A percentile compares a stretch with the other conserved stretches of the same genome.
phyloP scores from a whole-genome alignment of 345 rosid species.

The Aurinia saxatilis region DNA sequence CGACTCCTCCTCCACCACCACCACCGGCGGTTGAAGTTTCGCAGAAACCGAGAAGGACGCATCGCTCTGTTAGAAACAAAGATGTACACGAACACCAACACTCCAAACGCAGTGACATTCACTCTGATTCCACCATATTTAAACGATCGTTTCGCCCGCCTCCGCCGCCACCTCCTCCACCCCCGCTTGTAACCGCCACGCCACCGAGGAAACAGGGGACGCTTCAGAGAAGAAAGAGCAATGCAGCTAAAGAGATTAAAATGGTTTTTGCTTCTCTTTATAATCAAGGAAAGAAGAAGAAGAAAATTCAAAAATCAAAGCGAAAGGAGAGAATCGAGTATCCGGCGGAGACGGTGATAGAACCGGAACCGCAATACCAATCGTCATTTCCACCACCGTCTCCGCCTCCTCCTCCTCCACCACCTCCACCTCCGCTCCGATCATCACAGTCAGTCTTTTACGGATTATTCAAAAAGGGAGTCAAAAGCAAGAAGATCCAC shows the following conservation, averaged over 20 bases:
- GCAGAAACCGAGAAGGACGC: conserved; percentile 31
- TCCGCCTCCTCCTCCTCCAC: conserved; percentile 65
- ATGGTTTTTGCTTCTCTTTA: conserved; percentile 54
- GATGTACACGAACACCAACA: conserved; percentile 24
- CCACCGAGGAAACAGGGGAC: conserved; percentile 30
- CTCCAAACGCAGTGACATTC: conserved; percentile 11
- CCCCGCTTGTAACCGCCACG: conserved; percentile 31
- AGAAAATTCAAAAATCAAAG: conserved; percentile 40
- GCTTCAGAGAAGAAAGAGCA: conserved; percentile 51
- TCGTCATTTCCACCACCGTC: conserved; percentile 34
- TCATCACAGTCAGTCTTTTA: conserved; percentile 59
- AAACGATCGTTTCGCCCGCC: conserved; percentile 15
- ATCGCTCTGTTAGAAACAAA: conserved; percentile 32
- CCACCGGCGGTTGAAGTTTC: conserved; percentile 19
- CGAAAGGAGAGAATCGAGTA: conserved; percentile 22
- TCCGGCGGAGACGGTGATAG: background rate
- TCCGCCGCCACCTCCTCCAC: conserved; percentile 31
- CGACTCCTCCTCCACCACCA: conserved; percentile 34
- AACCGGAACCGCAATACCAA: conserved; percentile 14
- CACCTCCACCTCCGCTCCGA: conserved; percentile 57
- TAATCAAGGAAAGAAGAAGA: conserved; percentile 55
- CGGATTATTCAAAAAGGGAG: conserved; percentile 50
- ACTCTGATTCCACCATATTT: conserved; percentile 9
- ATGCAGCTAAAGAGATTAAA: conserved; percentile 67
- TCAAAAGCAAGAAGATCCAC: conserved; percentile 51